Percentiles rank a stretch among this genome's conserved stretches.
Evolutionary conservation across 768 basidiomycete genomes (phyloP).

Genomic region (Boletus insuetus): DNA sequence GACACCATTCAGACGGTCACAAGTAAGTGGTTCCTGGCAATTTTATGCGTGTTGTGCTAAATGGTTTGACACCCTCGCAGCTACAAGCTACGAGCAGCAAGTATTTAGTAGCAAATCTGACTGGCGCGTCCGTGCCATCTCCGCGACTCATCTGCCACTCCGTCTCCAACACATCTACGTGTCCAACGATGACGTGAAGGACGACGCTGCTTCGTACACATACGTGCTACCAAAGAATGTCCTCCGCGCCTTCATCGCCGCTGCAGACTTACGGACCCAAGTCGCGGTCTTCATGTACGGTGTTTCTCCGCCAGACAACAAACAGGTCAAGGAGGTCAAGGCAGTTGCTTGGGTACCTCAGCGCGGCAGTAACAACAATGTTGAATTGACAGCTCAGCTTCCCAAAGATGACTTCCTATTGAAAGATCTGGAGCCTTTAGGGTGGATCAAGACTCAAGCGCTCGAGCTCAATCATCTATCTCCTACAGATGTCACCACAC

Average conservation of each 20-base stretch:
- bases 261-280: conserved; percentile 93
- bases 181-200: conserved; percentile 98
- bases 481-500: conserved; percentile 89
- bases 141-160: conserved; percentile 92
- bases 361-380: conserved; percentile 89
- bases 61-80: conserved; percentile 32
- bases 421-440: conserved; percentile 92
- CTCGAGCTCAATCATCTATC: conserved; percentile 90
- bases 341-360: conserved; percentile 98
- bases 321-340: conserved; percentile 98
- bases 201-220: conserved; percentile 92
- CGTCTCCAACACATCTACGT: conserved; percentile 99
- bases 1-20: conserved; percentile 95
- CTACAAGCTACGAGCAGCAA: conserved; percentile 96
- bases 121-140: conserved; percentile 98
- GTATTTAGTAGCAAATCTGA: conserved; percentile 99
- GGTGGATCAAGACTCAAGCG: conserved; percentile 97
- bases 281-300: conserved; percentile 95
- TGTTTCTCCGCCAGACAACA: conserved; percentile 89
- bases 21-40: conserved; percentile 46
- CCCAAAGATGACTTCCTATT: conserved; percentile 94
- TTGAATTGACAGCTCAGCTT: conserved; percentile 86
- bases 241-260: conserved; percentile 87
- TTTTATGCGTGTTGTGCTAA: background rate
- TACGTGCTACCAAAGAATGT: conserved; percentile 98